Evolutionary conservation across 345 rosid genomes (phyloP), one percentile per base, ranked within the genome.

Genomic region (Kandelia obovata): DNA sequence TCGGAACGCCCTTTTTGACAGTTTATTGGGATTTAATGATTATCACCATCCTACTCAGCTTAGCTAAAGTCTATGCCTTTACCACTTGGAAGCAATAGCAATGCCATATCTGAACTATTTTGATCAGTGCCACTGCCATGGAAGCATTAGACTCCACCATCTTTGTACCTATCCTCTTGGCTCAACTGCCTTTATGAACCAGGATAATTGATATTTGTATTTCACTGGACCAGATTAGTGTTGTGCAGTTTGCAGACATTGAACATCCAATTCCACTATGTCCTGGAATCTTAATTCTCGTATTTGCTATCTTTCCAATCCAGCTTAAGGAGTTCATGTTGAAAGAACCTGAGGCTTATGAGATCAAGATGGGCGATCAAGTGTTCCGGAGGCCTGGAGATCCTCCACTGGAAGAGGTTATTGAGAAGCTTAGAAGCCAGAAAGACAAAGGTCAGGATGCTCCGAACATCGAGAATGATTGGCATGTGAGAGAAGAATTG

Each of bases 311-410:
- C 1, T 65, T 37, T 17, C 61, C 59, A 10, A 55, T 8, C 52
- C 83, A 94, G 99, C 71, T 94, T 80, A 92, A 82, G 86, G 98
- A 95, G 64, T 95, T 88, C 51, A 66, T 95, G 28, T 65, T 92
- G 80, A 83, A 70, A 19, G 93, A 92, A 57, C 83, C 75, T 21
- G 99, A 95, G 28, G 94, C 93, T 20, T 92, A 92, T 60, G 96
- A 95, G 81, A 70, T 95, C 25, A 92, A 92, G 87, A 83, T 90
- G 5, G 96, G 92, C 46, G 96, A 95, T 43, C 84, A 83, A 74
- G 78, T 70, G 66, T 95, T 81, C 64, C 76, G 96, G 46, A 83
- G 96, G 77, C 77, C 90, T 1, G 99, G 96, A 53, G 96, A 92
- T 81, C 96, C 92, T 62, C 92, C 99, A 0, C 66, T 88, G 6